These are phyloP conservation scores for Cutaneotrichosporon cavernicola DNA, from an alignment of 1,284 basidiomycete genomes.

Conservation along the genomic window DNA sequence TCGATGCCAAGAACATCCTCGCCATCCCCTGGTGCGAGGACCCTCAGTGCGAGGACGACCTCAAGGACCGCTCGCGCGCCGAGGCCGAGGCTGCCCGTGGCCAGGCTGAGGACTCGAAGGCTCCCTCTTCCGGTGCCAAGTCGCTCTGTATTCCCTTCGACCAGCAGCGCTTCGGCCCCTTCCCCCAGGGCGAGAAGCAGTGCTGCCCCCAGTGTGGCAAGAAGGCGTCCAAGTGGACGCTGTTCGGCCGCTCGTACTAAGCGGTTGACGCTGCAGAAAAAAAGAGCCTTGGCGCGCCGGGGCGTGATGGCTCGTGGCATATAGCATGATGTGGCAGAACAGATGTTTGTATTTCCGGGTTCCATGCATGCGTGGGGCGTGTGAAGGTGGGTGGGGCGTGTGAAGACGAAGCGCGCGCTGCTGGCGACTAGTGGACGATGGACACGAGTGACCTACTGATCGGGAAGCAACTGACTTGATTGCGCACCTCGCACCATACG, in stretches of 20 bases:
- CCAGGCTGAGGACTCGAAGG: slow-evolving; percentile 82
- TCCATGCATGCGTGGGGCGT: slow-evolving; percentile 11
- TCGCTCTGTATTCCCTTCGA: slow-evolving; percentile 96
- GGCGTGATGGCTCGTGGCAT: background rate
- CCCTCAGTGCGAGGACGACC: slow-evolving; percentile 92
- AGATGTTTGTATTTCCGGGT: slow-evolving; percentile 15
- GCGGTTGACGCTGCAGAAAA: background rate
- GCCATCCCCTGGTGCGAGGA: slow-evolving; percentile 97
- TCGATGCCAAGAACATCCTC: slow-evolving; percentile 85
- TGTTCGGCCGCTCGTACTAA: slow-evolving; percentile 67
- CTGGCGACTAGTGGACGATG: too few relatives aligned
- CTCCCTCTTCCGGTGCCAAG: slow-evolving; percentile 97
- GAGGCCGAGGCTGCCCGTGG: slow-evolving; percentile 59
- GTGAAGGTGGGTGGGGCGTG: background rate
- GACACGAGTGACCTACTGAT: background rate
- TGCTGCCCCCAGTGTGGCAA: slow-evolving; percentile 81
- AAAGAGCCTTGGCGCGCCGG: background rate
- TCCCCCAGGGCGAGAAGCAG: slow-evolving; percentile 67
- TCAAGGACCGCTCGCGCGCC: slow-evolving; percentile 83
- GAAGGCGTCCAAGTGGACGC: slow-evolving; percentile 85
- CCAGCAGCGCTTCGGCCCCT: slow-evolving; percentile 71
- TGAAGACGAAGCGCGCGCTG: too few relatives aligned
- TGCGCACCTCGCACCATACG: background rate
- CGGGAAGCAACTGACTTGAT: background rate
- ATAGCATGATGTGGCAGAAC: slow-evolving; percentile 3